These are phyloP conservation scores for Sporothrix brunneoviolacea DNA, from an alignment of 2,329 filamentous ascomycete species.

Conservation along the genomic window DNA sequence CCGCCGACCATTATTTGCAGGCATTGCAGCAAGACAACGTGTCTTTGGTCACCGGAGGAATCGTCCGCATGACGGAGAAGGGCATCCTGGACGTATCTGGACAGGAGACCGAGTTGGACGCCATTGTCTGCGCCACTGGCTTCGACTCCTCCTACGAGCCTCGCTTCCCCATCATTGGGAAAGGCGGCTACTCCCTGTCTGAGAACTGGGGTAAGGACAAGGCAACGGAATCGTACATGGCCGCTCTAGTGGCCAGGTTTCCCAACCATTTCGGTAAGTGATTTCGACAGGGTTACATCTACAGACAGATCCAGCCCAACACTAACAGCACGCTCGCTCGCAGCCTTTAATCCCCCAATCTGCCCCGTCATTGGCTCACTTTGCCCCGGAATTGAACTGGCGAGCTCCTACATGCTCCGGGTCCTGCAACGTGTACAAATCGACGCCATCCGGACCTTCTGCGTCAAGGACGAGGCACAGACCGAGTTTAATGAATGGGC, in stretches of 20 bases:
- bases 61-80: slow-evolving; percentile 29
- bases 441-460: slow-evolving; percentile 15
- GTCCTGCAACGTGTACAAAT: slow-evolving; percentile 32
- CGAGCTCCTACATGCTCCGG: slow-evolving; percentile 35
- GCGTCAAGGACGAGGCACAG: neutral
- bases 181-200: neutral
- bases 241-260: slow-evolving; percentile 25
- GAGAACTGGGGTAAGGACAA: slow-evolving; percentile 23
- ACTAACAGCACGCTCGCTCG: too few species aligned
- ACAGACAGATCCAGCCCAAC: too few species aligned
- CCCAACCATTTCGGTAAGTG: slow-evolving; percentile 10
- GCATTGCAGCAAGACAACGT: slow-evolving; percentile 38
- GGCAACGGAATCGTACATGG: slow-evolving; percentile 30
- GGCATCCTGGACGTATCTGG: slow-evolving; percentile 28
- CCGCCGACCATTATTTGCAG: slow-evolving; percentile 35
- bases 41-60: slow-evolving; percentile 30
- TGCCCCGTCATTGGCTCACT: slow-evolving; percentile 1
- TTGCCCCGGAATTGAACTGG: slow-evolving; percentile 4
- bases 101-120: slow-evolving; percentile 21
- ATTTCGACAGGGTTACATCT: too few species aligned
- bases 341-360: slow-evolving; percentile 1
- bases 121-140: slow-evolving; percentile 30
- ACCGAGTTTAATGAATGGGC: slow-evolving; percentile 24
- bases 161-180: slow-evolving; percentile 24
- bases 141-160: slow-evolving; percentile 25